Evolutionary conservation across 2,329 filamentous ascomycete genomes (phyloP), one percentile per base, ranked within the genome.

Genomic region (Sclerotinia minor): DNA sequence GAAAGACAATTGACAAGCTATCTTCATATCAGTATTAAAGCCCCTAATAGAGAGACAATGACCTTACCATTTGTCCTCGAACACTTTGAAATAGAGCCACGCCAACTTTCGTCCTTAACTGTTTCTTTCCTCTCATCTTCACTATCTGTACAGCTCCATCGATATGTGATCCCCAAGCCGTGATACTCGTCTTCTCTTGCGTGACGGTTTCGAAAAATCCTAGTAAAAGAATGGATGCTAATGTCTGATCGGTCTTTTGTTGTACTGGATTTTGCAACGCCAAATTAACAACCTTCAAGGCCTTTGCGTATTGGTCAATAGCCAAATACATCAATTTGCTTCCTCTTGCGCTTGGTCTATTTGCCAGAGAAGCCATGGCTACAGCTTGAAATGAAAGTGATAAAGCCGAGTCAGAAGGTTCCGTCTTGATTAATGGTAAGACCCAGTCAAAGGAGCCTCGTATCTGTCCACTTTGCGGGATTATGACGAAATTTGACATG

Each of bases 141-240:
- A 87, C 84, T 1, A 89, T 79, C 71, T 86, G 83, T 44, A 88
- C 83, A n/a, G 87, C 87, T 3, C 86, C 87, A 69, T 88, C 84
- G n/a, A 85, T 83, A 72, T 89, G 87, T 13, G 85, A 86, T 5
- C 85, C 85, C 87, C 87, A 89, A 1, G 85, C 85, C 67, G 83
- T 78, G 74, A 83, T 83, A 45, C 82, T 84, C 61, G 84, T 77
- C 64, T 84, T 81, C 68, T 82, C 83, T 17, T 84, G 83, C 0
- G 83, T 83, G 55, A 88, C 71, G 1, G 73, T 76, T 72, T 89
- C 87, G 69, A 86, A 89, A 29, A 88, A 78, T 0, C 86, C 84
- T 35, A 89, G 75, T 68, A 89, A 77, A 44, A 89, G 77, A 21
- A 89, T 85, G 0, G 86, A 81, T 2, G 84, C 86, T 17, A 89